Base-by-base conservation (phyloP, 768 basidiomycete genomes). In the Scleroderma bovista region DNA sequence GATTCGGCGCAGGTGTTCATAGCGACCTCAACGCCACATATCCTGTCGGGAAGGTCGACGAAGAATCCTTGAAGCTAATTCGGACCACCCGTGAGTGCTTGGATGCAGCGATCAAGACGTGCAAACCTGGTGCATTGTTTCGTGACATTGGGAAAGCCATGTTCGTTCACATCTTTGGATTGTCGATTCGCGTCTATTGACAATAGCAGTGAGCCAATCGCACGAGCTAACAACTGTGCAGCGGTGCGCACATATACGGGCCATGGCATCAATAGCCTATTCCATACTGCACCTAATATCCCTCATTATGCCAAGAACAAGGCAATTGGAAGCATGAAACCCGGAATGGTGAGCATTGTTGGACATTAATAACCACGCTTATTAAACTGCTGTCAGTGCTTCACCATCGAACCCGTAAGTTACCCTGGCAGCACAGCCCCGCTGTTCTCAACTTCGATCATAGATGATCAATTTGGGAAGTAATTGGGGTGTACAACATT, bases 231-330 rank as follows among this genome's bases (percentile, higher is more conserved):
- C 50, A 87, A 86, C 6, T 98, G 92, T 69, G 79, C 88, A n/a
- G 87, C 90, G 36, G 93, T 98, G 31, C 81, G 91, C 60, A 84
- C 84, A 24, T 98, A 93, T 66, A 92, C 88, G 3, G 94, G 91
- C 13, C 94, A 95, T 63, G 93, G 93, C 33, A 79, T 93, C 62
- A 85, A 95, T 65, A 72, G 88, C 50, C 72, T 91, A 52, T 96
- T 95, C 76, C 93, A 96, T 64, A 71, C 70, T 50, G 60, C 83
- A 1, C 94, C 94, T 1, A 96, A 93, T 65, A 81, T 96, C 36
- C 91, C 93, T 11, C 94, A 96, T 69, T 96, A 95, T 58, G 91
- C 90, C 19, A 93, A 93, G 65, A 94, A 91, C 62, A 95, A 93
- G 68, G 90, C 89, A 37, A 75, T 92, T 2, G 94, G 94, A 20